Percentiles rank a stretch among this genome's conserved stretches.
phyloP scores from a whole-genome alignment of 1,284 basidiomycete species.

The Trichosporon sp. region DNA sequence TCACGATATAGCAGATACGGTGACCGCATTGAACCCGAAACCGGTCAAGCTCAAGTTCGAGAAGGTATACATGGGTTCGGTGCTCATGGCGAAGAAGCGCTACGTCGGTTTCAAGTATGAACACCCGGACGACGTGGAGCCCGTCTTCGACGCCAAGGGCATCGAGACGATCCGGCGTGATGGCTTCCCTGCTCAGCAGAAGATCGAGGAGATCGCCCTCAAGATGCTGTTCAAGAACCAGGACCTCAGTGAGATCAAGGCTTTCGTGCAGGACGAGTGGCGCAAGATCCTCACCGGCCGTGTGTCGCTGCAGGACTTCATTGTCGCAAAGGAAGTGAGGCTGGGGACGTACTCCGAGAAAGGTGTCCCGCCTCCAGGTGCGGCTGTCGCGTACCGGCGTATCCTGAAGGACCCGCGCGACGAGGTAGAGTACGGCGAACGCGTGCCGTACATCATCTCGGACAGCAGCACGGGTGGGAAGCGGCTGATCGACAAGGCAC shows the following conservation, averaged over 20 bases:
- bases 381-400: constrained; percentile 72
- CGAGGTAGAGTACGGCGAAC: constrained; percentile 87
- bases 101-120: constrained; percentile 97
- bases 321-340: constrained; percentile 88
- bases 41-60: constrained; percentile 97
- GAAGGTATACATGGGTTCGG: constrained; percentile 92
- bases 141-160: constrained; percentile 91
- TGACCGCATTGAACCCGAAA: constrained; percentile 80
- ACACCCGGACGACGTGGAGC: constrained; percentile 67
- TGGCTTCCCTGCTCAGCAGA: constrained; percentile 77
- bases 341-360: constrained; percentile 90
- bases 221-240: constrained; percentile 88
- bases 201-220: constrained; percentile 79
- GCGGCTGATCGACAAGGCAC: constrained; percentile 74
- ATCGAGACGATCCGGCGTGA: constrained; percentile 95
- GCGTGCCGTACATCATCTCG: constrained; percentile 84
- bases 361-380: constrained; percentile 82
- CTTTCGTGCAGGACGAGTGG: constrained; percentile 83
- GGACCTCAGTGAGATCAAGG: constrained; percentile 82
- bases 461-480: constrained; percentile 57
- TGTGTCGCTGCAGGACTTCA: constrained; percentile 81
- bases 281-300: constrained; percentile 73
- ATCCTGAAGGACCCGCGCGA: constrained; percentile 71
- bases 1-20: constrained; percentile 79
- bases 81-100: constrained; percentile 92